A percentile compares a stretch with the other conserved stretches of the same genome.
Evolutionary conservation across 1,284 basidiomycete species (phyloP).

Genomic region (Trametes hirsuta): DNA sequence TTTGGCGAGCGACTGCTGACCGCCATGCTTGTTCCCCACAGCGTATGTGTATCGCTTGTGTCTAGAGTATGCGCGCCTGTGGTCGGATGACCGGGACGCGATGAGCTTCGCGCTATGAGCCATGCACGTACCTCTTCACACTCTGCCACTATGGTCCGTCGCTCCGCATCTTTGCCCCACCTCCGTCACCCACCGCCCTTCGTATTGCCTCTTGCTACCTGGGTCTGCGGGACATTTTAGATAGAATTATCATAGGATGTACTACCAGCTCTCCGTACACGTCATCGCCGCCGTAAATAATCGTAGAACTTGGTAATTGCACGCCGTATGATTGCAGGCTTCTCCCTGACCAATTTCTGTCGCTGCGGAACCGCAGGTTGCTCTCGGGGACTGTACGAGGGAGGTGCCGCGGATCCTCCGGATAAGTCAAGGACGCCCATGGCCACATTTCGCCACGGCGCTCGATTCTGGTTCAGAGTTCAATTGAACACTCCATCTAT

Average conservation of each 20-base stretch:
- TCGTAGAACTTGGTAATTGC: slow-evolving; percentile 18
- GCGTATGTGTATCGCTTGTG: slow-evolving; percentile 88
- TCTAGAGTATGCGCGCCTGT: slow-evolving; percentile 87
- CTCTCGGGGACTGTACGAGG: no score
- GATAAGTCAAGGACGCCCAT: no score
- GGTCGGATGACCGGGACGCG: slow-evolving; percentile 80
- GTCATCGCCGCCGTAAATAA: slow-evolving; percentile 11
- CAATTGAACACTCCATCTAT: no score
- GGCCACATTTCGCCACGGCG: no score
- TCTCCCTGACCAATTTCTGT: no score
- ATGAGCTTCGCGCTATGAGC: slow-evolving; percentile 25
- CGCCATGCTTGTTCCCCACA: slow-evolving; percentile 36
- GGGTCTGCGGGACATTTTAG: slow-evolving; percentile 13
- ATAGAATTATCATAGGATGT: slow-evolving; percentile 22
- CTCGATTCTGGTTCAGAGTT: no score
- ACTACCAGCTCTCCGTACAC: slow-evolving; percentile 5
- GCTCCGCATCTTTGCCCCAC: neutral
- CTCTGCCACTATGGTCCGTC: neutral
- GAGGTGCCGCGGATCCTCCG: no score
- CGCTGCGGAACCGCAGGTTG: no score
- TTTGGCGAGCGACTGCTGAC: slow-evolving; percentile 8
- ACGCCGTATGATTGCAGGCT: neutral
- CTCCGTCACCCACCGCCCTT: neutral
- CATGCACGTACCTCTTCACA: neutral
- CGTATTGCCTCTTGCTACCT: neutral